A percentile compares a stretch with the other conserved stretches of the same genome.
These are phyloP conservation scores for Komagataella pastoris DNA, from an alignment of 805 yeast species.

Conservation along the genomic window DNA sequence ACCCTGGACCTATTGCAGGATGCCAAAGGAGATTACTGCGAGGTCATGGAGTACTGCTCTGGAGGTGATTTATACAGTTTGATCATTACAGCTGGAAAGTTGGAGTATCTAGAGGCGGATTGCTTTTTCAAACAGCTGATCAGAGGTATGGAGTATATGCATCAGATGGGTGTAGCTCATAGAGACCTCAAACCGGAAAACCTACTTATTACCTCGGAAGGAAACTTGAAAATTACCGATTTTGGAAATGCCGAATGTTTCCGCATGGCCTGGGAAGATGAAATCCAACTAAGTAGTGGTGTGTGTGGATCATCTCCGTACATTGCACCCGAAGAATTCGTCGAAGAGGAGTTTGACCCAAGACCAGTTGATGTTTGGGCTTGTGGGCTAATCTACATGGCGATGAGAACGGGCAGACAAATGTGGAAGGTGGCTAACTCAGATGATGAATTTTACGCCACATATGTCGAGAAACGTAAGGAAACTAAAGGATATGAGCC, in stretches of 20 bases:
- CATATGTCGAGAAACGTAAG: slow-evolving; percentile 66
- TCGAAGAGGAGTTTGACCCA: slow-evolving; percentile 58
- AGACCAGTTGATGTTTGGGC: slow-evolving; percentile 84
- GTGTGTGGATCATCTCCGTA: slow-evolving; percentile 82
- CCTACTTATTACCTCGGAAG: slow-evolving; percentile 56
- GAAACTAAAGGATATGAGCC: slow-evolving; percentile 86
- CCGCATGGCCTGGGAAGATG: slow-evolving; percentile 74
- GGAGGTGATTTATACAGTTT: slow-evolving; percentile 74
- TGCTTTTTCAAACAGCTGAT: slow-evolving; percentile 81
- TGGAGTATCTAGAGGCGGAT: slow-evolving; percentile 77
- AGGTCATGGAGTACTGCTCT: slow-evolving; percentile 74
- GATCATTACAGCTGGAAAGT: slow-evolving; percentile 62
- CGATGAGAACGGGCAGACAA: slow-evolving; percentile 90
- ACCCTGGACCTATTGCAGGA: slow-evolving; percentile 70
- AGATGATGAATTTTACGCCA: slow-evolving; percentile 70
- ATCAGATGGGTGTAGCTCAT: slow-evolving; percentile 81
- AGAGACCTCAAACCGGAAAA: slow-evolving; percentile 87
- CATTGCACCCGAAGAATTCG: slow-evolving; percentile 82
- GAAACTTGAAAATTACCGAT: slow-evolving; percentile 71
- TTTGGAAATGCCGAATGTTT: slow-evolving; percentile 81
- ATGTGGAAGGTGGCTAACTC: slow-evolving; percentile 77
- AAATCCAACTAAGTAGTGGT: slow-evolving; percentile 58
- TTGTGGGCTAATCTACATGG: slow-evolving; percentile 86
- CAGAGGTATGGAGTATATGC: slow-evolving; percentile 80
- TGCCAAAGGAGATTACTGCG: slow-evolving; percentile 72